These are phyloP conservation scores for Sarocladium strictum DNA, from an alignment of 2,329 filamentous ascomycete species.

Conservation along the genomic window DNA sequence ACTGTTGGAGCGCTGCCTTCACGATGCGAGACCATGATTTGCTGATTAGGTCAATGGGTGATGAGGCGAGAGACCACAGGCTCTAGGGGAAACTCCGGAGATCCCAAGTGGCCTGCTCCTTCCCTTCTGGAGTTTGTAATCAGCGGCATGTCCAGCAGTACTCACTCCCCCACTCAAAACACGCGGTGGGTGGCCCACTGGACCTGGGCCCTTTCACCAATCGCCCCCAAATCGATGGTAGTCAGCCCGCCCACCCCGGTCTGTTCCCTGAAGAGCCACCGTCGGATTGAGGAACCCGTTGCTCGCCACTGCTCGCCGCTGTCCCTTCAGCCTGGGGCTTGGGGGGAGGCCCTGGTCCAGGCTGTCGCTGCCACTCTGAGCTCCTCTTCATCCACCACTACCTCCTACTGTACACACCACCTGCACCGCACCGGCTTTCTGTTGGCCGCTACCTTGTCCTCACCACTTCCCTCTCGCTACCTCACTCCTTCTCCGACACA, in stretches of 20 bases:
- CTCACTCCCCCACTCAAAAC: neutral
- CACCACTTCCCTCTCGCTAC: constrained; percentile 2
- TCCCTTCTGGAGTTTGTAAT: too few relatives aligned
- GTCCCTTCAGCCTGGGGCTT: too few relatives aligned
- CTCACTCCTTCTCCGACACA: neutral
- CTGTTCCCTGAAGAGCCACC: neutral
- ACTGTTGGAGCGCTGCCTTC: neutral
- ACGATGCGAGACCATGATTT: too few relatives aligned
- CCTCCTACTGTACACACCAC: too few relatives aligned
- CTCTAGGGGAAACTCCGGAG: too few relatives aligned
- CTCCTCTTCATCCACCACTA: too few relatives aligned
- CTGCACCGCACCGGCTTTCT: neutral
- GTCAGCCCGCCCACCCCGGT: neutral
- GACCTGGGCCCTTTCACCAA: too few relatives aligned
- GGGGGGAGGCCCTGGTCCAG: neutral
- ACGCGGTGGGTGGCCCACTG: neutral
- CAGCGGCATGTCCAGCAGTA: neutral
- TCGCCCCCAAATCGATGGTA: constrained; percentile 1
- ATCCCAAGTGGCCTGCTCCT: neutral
- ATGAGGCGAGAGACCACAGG: too few relatives aligned
- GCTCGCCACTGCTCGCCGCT: neutral
- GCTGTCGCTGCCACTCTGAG: neutral
- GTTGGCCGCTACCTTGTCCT: neutral
- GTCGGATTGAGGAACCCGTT: neutral
- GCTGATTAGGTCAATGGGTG: too few relatives aligned